phyloP scores from a whole-genome alignment of 73 alveolate species.

The Paramecium tetraurelia region DNA sequence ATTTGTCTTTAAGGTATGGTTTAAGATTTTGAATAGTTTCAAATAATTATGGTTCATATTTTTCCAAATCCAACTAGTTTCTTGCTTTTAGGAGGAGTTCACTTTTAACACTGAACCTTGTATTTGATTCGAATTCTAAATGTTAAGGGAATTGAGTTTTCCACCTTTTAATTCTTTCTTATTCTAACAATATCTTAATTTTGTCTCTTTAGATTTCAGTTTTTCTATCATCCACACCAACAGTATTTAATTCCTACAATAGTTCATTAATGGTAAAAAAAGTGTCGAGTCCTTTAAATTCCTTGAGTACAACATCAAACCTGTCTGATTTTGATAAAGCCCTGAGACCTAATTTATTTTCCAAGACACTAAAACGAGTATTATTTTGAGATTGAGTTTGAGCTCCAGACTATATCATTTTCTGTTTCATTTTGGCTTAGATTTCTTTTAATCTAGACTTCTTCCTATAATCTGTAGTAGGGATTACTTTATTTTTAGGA shows the following conservation, averaged over 20 bases:
- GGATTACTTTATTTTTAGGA: neutral
- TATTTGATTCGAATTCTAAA: neutral
- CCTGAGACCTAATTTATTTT: neutral
- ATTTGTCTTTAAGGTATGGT: neutral
- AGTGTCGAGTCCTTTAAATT: slow-evolving; percentile 23
- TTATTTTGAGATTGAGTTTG: neutral
- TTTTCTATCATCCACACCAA: neutral
- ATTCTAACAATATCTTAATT: neutral
- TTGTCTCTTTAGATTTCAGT: neutral
- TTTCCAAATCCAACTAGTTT: neutral
- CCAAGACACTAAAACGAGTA: neutral
- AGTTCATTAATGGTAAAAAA: neutral
- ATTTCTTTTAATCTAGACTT: neutral
- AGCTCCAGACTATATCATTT: neutral
- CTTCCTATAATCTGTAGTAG: neutral
- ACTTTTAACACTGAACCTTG: neutral
- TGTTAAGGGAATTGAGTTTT: neutral
- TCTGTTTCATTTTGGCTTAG: neutral
- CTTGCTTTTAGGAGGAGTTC: neutral
- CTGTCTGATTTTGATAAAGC: neutral
- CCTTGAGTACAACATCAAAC: neutral
- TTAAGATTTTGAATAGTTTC: neutral
- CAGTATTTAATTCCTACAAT: neutral
- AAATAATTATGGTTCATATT: neutral
- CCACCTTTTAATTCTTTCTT: slow-evolving; percentile 12